These are phyloP conservation scores for Termitomyces heimii DNA, from an alignment of 768 basidiomycete genomes.

Conservation along the genomic window DNA sequence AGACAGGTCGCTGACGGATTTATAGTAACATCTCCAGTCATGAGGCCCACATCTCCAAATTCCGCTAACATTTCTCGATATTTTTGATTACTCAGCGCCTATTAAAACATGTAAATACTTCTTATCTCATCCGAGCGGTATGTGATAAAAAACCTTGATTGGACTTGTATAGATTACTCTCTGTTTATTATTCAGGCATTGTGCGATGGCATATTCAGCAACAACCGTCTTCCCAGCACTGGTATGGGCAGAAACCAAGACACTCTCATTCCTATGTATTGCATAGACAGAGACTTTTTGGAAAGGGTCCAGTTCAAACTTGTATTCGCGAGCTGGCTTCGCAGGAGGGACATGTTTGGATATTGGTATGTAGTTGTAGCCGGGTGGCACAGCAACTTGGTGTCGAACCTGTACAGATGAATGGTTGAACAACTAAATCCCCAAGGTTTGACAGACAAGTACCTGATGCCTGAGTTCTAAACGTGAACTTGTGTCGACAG, in stretches of 20 bases:
- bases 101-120: slow-evolving; percentile 17
- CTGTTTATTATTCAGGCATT: slow-evolving; percentile 89
- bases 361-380: slow-evolving; percentile 88
- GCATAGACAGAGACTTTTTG: slow-evolving; percentile 92
- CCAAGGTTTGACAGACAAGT: slow-evolving; percentile 13
- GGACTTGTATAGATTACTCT: slow-evolving; percentile 99
- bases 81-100: slow-evolving; percentile 99
- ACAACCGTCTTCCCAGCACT: slow-evolving; percentile 99
- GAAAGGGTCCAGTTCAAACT: slow-evolving; percentile 96
- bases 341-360: slow-evolving; percentile 85
- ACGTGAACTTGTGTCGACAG: slow-evolving; percentile 59
- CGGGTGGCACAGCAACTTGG: slow-evolving; percentile 93
- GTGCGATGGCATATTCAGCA: slow-evolving; percentile 98
- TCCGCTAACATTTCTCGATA: slow-evolving; percentile 96
- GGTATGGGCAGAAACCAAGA: slow-evolving; percentile 96
- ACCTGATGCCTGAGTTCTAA: slow-evolving; percentile 83
- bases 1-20: slow-evolving; percentile 95
- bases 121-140: slow-evolving; percentile 6
- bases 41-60: slow-evolving; percentile 96
- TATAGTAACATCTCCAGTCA: slow-evolving; percentile 99
- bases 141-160: slow-evolving; percentile 76
- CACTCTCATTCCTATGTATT: slow-evolving; percentile 96
- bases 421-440: slow-evolving; percentile 1
- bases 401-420: slow-evolving; percentile 68
- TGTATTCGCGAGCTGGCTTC: slow-evolving; percentile 90